Percentiles rank a stretch among this genome's conserved stretches.
Evolutionary conservation across 805 yeast genomes (phyloP).

Genomic region (Maudiozyma serrabonitensis): DNA sequence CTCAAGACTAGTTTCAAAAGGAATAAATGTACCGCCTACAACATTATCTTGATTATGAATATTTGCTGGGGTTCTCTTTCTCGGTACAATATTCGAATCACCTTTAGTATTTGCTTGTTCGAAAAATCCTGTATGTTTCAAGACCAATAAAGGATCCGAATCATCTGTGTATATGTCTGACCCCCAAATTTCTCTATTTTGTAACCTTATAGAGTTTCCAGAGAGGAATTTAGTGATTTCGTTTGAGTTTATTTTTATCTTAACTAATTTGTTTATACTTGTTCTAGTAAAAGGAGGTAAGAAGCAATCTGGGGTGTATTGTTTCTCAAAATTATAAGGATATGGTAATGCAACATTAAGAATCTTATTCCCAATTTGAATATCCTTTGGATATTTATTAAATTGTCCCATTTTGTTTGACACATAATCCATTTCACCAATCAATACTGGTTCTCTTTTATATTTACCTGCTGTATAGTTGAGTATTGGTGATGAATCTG

Average conservation of each 20-base stretch:
- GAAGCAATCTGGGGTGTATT: constrained; percentile 17
- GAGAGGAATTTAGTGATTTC: constrained; percentile 14
- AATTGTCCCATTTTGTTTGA: constrained; percentile 5
- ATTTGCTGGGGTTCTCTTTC: constrained; percentile 35
- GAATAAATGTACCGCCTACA: constrained; percentile 16
- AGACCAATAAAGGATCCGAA: constrained; percentile 66
- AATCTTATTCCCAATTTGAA: background rate
- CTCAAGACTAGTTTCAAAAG: constrained; percentile 24
- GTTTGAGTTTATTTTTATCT: constrained; percentile 15
- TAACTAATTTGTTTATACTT: constrained; percentile 16
- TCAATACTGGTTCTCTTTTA: constrained; percentile 2
- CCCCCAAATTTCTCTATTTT: constrained; percentile 71
- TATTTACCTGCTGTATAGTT: constrained; percentile 5
- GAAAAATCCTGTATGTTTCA: constrained; percentile 67
- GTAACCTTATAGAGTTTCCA: constrained; percentile 27
- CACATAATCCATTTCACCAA: constrained; percentile 16
- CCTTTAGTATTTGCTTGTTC: constrained; percentile 27
- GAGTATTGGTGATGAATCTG: constrained; percentile 6
- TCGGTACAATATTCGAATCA: constrained; percentile 16
- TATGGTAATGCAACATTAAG: background rate
- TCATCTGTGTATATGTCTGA: constrained; percentile 90
- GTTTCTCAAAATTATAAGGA: constrained; percentile 2
- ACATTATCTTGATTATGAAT: constrained; percentile 25
- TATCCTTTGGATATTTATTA: background rate
- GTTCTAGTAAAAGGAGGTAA: constrained; percentile 16